Evolutionary conservation across 1,284 basidiomycete species (phyloP), one percentile per base, ranked within the genome.

Genomic region (Austroboletus novae-zelandiae): DNA sequence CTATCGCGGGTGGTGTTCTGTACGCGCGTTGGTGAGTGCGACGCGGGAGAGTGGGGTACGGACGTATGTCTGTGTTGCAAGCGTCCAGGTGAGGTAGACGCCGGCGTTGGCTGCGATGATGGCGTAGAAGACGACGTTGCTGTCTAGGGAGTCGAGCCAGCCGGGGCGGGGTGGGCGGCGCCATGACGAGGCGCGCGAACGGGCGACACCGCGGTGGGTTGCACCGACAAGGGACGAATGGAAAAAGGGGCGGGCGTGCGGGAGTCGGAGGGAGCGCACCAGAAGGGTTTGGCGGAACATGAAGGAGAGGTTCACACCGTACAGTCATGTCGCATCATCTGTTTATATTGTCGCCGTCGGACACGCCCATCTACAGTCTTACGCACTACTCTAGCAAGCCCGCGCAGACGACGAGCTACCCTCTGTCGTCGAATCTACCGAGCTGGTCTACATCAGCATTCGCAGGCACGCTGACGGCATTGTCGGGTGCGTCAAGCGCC

Each of bases 381-480:
- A 86, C 86, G 0, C 87, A 91, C 65, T 83, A 84, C 55, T 91
- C 89, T 17, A 83, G 82, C 47, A 90, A 84, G 65, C 84, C 89
- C 13, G 73, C 73, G 6, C 75, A 79, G 48, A 76, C 71, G 49
- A 74, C 76, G 17, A 66, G 79, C 29, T 86, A 85, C 6, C 83
- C 88, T 4, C 71, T 91, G 48, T 83, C 87, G 5, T 82, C 86
- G 11, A 92, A 91, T 62, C 70, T 91, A 52, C 89, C 89, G 15
- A 86, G 82, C 56, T 92, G 89, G 89, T 91, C 88, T 13, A 89
- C 89, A 0, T 89, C 86, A 54, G 89, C 89, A 1, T 91, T 91
- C 62, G 89, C 89, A 17, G 89, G 89, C 4, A 91, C 89, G n/a
- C 72, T 91, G 54, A 91, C 88, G 37, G 89, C 89, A 20, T 68